A percentile compares a stretch with the other conserved stretches of the same genome.
Evolutionary conservation across 2,329 filamentous ascomycete genomes (phyloP).

Genomic region (Torrubiella hemipterigena): DNA sequence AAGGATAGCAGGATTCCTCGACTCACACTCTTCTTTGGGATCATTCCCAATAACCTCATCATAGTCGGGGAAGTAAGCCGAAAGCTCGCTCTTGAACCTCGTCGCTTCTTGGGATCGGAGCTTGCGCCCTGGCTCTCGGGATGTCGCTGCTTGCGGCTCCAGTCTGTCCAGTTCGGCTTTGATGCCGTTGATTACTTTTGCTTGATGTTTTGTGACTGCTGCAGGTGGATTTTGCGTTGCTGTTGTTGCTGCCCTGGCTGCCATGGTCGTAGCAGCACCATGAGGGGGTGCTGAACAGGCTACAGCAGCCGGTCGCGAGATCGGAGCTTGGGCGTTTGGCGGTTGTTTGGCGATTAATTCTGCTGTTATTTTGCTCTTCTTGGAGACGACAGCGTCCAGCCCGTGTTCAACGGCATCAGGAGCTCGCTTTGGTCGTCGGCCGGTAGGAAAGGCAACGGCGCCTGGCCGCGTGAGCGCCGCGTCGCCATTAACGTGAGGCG

Average conservation of each 20-base stretch:
- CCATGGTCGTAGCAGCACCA: neutral
- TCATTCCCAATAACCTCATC: constrained; percentile 87
- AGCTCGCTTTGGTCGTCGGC: constrained; percentile 35
- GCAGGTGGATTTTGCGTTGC: constrained; percentile 6
- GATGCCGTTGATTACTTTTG: constrained; percentile 49
- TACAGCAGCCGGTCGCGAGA: constrained; percentile 11
- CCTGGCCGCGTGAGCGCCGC: constrained; percentile 15
- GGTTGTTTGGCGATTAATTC: constrained; percentile 30
- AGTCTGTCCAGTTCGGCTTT: constrained; percentile 47
- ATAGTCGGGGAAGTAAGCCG: constrained; percentile 85
- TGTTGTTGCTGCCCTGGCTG: constrained; percentile 3
- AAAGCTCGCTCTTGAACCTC: constrained; percentile 81
- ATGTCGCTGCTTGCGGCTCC: constrained; percentile 34
- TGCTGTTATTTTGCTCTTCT: constrained; percentile 39
- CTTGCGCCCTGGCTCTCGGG: constrained; percentile 56
- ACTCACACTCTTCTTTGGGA: constrained; percentile 63
- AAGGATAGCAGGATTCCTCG: neutral
- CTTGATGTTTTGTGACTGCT: constrained; percentile 36
- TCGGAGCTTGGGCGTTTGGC: constrained; percentile 12
- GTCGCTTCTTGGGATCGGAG: constrained; percentile 78
- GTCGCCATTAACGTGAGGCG: constrained; percentile 17
- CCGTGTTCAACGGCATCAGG: constrained; percentile 33
- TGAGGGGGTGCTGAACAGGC: too few species aligned
- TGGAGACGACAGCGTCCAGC: constrained; percentile 30
- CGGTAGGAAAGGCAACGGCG: constrained; percentile 18